These are phyloP conservation scores for Ascoidea rubescens DNA, from an alignment of 805 yeast species.

Conservation along the genomic window DNA sequence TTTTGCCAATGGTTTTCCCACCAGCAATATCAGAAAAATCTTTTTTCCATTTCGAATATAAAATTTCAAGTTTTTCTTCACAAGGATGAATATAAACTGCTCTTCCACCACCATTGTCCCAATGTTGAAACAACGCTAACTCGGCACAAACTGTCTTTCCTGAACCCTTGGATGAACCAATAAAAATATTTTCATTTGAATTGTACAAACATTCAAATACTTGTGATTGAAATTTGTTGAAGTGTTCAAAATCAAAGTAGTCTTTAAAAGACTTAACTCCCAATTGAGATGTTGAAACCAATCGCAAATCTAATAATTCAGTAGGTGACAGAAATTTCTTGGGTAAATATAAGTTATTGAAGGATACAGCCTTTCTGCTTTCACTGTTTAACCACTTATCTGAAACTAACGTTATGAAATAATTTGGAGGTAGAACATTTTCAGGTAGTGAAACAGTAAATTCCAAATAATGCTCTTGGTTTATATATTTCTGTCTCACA, in stretches of 20 bases:
- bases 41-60: conserved; percentile 37
- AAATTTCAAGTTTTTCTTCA: conserved; percentile 37
- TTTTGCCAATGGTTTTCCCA: conserved; percentile 40
- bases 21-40: conserved; percentile 34
- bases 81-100: conserved; percentile 59
- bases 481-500: conserved; percentile 34
- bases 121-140: conserved; percentile 55
- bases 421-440: conserved; percentile 45
- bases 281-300: conserved; percentile 34
- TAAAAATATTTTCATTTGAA: conserved; percentile 41
- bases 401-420: conserved; percentile 58
- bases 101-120: conserved; percentile 59
- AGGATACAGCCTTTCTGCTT: conserved; percentile 42
- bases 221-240: conserved; percentile 69
- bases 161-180: conserved; percentile 64
- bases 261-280: conserved; percentile 31
- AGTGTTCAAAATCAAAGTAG: conserved; percentile 31
- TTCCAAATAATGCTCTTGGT: conserved; percentile 42
- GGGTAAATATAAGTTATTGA: conserved; percentile 41
- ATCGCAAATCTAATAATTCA: conserved; percentile 35
- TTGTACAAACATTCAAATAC: conserved; percentile 45
- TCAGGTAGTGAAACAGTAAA: conserved; percentile 47
- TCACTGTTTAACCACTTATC: conserved; percentile 81
- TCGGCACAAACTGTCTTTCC: conserved; percentile 68
- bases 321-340: conserved; percentile 51